These are phyloP conservation scores for Globisporangium mamillatum DNA, from an alignment of 352 stramenopile species.

Conservation along the genomic window DNA sequence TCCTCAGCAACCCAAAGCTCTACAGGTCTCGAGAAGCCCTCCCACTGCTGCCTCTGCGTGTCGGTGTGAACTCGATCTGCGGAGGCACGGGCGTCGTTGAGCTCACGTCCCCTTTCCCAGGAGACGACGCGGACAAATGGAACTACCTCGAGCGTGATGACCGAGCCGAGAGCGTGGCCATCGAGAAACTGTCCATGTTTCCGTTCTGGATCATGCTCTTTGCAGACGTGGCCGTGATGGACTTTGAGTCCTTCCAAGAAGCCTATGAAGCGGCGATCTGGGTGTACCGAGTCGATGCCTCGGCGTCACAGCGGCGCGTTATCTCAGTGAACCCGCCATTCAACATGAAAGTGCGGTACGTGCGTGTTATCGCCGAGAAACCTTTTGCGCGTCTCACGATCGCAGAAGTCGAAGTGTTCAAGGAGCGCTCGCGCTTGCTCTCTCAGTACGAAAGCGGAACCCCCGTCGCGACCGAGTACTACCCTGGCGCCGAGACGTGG, in stretches of 20 bases:
- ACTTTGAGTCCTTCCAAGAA: conserved; percentile 58
- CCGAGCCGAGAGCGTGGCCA: conserved; percentile 15
- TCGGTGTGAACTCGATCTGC: conserved; percentile 41
- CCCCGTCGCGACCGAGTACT: conserved; percentile 42
- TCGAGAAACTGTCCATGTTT: conserved; percentile 48
- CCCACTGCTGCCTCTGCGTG: conserved; percentile 19
- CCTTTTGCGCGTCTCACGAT: conserved; percentile 47
- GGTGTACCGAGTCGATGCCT: conserved; percentile 32
- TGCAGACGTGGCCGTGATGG: conserved; percentile 46
- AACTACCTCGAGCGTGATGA: conserved; percentile 31
- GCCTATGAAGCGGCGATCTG: conserved; percentile 48
- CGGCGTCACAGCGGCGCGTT: conserved; percentile 21
- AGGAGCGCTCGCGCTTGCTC: conserved; percentile 46
- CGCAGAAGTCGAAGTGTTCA: conserved; percentile 76
- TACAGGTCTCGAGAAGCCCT: not conserved
- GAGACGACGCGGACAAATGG: conserved; percentile 41
- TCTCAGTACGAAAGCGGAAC: conserved; percentile 58
- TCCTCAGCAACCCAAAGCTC: conserved; percentile 37
- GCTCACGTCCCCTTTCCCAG: conserved; percentile 29
- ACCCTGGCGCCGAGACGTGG: conserved; percentile 47
- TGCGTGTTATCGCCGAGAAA: conserved; percentile 56
- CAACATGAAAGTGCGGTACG: conserved; percentile 47
- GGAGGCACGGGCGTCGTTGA: conserved; percentile 25
- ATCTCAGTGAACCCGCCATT: conserved; percentile 47
- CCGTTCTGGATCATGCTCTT: conserved; percentile 82